phyloP scores from a whole-genome alignment of 2,329 filamentous ascomycete genomes.

The Xylaria sp. region DNA sequence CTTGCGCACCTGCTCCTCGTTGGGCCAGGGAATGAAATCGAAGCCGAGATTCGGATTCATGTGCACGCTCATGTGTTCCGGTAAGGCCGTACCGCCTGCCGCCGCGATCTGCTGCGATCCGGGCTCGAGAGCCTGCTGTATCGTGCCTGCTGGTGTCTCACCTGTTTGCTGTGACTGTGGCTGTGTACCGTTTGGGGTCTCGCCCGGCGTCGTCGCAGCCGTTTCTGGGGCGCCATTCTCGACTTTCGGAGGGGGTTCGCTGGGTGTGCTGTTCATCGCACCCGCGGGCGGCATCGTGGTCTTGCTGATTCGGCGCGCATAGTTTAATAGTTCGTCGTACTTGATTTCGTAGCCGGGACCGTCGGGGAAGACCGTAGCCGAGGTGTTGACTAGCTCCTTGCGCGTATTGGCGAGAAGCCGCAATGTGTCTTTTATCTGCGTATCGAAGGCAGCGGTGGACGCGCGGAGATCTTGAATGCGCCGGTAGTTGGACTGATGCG shows the following conservation, averaged over 20 bases:
- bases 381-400: conserved; percentile 69
- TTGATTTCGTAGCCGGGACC: conserved; percentile 59
- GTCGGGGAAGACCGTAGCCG: conserved; percentile 58
- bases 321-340: conserved; percentile 74
- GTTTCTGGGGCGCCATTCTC: conserved; percentile 32
- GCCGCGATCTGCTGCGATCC: conserved; percentile 39
- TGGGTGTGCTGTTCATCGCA: conserved; percentile 45
- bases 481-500: conserved; percentile 73
- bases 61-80: conserved; percentile 51
- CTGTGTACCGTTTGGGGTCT: conserved; percentile 30
- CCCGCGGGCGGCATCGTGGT: conserved; percentile 73
- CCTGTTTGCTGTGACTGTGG: conserved; percentile 6
- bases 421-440: conserved; percentile 72
- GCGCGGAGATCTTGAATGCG: conserved; percentile 71
- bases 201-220: conserved; percentile 31
- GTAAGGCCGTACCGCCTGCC: conserved; percentile 45
- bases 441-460: conserved; percentile 66
- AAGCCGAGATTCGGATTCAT: conserved; percentile 60
- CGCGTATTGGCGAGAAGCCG: conserved; percentile 71
- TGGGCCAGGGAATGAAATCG: conserved; percentile 78
- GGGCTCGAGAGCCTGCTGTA: conserved; percentile 8
- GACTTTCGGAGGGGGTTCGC: conserved; percentile 34
- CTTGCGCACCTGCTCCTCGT: conserved; percentile 67
- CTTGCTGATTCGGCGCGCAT: conserved; percentile 78
- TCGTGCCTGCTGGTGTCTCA: conserved; percentile 1